These are phyloP conservation scores for Porosira glacialis DNA, from an alignment of 352 stramenopile species.

Conservation along the genomic window DNA sequence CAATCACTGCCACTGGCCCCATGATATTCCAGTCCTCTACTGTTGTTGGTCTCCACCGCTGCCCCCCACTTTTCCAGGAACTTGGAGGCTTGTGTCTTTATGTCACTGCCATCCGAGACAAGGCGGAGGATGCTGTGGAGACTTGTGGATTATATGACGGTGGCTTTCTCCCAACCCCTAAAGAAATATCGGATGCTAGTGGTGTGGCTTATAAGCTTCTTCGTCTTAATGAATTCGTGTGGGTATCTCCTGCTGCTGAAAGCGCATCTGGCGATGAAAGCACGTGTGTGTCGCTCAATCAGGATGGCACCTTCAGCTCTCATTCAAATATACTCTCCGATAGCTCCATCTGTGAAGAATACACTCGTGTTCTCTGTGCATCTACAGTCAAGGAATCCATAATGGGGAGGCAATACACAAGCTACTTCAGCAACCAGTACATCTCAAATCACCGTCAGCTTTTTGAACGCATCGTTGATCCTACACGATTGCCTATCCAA, in stretches of 20 bases:
- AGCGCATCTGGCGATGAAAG: too few species aligned
- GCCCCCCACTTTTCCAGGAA: constrained; percentile 5
- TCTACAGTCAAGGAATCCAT: constrained; percentile 14
- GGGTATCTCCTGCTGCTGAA: background rate
- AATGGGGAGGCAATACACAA: constrained; percentile 4
- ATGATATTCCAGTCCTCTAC: constrained; percentile 7
- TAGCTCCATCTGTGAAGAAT: constrained; percentile 1
- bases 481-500: constrained; percentile 4
- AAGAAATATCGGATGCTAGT: background rate
- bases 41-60: constrained; percentile 4
- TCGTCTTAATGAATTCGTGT: background rate
- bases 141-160: background rate
- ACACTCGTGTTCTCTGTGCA: constrained; percentile 15
- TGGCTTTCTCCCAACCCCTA: background rate
- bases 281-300: background rate
- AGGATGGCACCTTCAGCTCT: background rate
- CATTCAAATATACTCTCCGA: background rate
- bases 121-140: background rate
- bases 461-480: constrained; percentile 5
- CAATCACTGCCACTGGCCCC: constrained; percentile 3
- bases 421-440: constrained; percentile 10
- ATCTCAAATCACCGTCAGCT: constrained; percentile 5
- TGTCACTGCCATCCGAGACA: background rate
- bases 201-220: background rate
- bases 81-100: constrained; percentile 2